Conservation (phyloP, 2,329 filamentous ascomycete species). For the Chaetothyriales sp. region DNA sequence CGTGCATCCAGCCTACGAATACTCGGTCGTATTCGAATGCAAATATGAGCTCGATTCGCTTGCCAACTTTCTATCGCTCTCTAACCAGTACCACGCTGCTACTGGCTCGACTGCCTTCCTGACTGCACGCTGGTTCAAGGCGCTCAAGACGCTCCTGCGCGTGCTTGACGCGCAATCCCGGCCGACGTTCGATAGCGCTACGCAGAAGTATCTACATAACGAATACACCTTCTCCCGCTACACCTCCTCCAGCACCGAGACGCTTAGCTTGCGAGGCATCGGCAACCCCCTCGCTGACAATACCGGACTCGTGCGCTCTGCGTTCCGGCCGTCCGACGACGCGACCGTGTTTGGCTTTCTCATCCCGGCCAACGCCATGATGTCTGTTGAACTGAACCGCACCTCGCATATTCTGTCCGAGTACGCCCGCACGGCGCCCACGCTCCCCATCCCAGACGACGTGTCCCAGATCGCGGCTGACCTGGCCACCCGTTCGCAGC, state of each 20-base stretch:
- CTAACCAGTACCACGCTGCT: slow-evolving; percentile 71
- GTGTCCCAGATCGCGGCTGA: slow-evolving; percentile 25
- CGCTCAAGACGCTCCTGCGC: slow-evolving; percentile 56
- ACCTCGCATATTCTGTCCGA: slow-evolving; percentile 53
- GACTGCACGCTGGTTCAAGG: slow-evolving; percentile 60
- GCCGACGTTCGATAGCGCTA: slow-evolving; percentile 60
- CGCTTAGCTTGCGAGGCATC: slow-evolving; percentile 61
- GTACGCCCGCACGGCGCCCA: slow-evolving; percentile 1
- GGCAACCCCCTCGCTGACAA: slow-evolving; percentile 82
- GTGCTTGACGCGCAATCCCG: slow-evolving; percentile 66
- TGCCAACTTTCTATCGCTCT: slow-evolving; percentile 73
- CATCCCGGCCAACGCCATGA: slow-evolving; percentile 92
- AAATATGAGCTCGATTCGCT: slow-evolving; percentile 97
- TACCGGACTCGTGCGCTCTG: slow-evolving; percentile 75
- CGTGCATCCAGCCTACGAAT: slow-evolving; percentile 79
- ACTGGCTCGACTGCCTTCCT: slow-evolving; percentile 67
- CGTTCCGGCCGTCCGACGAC: slow-evolving; percentile 89
- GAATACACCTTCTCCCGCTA: slow-evolving; percentile 74
- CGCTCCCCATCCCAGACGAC: slow-evolving; percentile 19
- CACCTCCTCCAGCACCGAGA: slow-evolving; percentile 77
- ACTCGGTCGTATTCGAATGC: slow-evolving; percentile 80
- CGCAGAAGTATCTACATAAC: slow-evolving; percentile 52
- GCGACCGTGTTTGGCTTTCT: slow-evolving; percentile 88
- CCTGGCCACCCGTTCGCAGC: slow-evolving; percentile 42
- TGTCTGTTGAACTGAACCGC: slow-evolving; percentile 72